Evolutionary conservation across 495 filamentous ascomycete genomes (phyloP).

Genomic region (Tirmania nivea): DNA sequence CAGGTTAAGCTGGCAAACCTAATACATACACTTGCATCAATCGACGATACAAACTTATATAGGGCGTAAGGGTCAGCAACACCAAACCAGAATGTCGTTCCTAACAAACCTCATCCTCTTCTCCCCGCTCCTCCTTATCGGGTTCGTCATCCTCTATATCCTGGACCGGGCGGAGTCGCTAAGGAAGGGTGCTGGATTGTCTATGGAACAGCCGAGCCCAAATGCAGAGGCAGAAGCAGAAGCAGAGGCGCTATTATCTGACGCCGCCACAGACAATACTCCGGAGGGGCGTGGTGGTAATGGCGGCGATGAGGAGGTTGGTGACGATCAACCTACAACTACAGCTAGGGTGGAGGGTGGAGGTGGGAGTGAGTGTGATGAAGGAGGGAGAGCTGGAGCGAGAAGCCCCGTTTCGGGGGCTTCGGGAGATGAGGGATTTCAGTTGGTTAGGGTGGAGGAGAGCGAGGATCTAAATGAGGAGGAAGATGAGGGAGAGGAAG

Average conservation of each 20-base stretch:
- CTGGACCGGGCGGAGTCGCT: slow-evolving; percentile 11
- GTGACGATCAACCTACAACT: neutral
- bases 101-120: slow-evolving; percentile 13
- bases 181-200: slow-evolving; percentile 2
- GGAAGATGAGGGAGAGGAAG: neutral
- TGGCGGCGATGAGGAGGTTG: neutral
- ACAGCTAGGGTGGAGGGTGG: no score
- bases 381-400: no score
- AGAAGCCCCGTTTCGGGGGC: no score
- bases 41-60: no score
- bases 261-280: neutral
- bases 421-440: neutral
- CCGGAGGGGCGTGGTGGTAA: neutral
- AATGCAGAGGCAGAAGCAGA: neutral
- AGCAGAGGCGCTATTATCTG: neutral
- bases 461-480: neutral
- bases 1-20: no score
- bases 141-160: slow-evolving; percentile 10
- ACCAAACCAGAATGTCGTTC: no score
- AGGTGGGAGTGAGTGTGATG: no score
- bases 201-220: neutral
- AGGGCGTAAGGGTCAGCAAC: no score
- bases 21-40: no score
- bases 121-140: slow-evolving; percentile 12
- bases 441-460: neutral